These are phyloP conservation scores for Alternaria sp. DNA, from an alignment of 2,329 filamentous ascomycete species.

Conservation along the genomic window DNA sequence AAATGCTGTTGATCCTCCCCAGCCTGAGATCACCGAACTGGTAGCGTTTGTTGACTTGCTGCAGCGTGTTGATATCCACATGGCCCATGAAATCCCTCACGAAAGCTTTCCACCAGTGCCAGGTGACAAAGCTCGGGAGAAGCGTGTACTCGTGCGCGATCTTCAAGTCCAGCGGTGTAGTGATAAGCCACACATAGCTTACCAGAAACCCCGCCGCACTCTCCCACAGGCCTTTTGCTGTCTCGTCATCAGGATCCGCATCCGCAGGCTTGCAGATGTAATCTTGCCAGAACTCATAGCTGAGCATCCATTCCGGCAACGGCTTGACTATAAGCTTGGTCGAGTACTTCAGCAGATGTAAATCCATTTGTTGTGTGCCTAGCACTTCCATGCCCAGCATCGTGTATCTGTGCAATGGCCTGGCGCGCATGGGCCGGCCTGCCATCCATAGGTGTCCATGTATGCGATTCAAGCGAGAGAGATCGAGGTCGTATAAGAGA, in stretches of 20 bases:
- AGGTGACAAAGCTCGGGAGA: slow-evolving; percentile 38
- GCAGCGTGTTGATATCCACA: slow-evolving; percentile 40
- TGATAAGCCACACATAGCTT: slow-evolving; percentile 46
- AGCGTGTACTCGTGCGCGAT: slow-evolving; percentile 39
- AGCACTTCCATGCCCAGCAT: slow-evolving; percentile 43
- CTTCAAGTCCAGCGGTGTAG: slow-evolving; percentile 41
- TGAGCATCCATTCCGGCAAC: slow-evolving; percentile 41
- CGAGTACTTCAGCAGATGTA: slow-evolving; percentile 45
- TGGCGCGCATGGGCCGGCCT: slow-evolving; percentile 44
- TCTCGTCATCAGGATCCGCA: slow-evolving; percentile 22
- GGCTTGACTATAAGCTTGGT: slow-evolving; percentile 42
- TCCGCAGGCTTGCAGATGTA: slow-evolving; percentile 22
- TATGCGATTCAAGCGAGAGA: slow-evolving; percentile 40
- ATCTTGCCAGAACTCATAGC: slow-evolving; percentile 38
- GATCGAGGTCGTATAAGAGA: slow-evolving; percentile 37
- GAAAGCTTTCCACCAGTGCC: slow-evolving; percentile 45
- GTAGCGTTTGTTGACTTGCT: slow-evolving; percentile 47
- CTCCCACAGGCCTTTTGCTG: slow-evolving; percentile 1
- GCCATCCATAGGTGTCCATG: slow-evolving; percentile 47
- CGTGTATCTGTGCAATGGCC: slow-evolving; percentile 44
- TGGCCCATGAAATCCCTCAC: slow-evolving; percentile 30
- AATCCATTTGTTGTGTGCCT: slow-evolving; percentile 44
- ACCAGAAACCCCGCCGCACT: slow-evolving; percentile 41
- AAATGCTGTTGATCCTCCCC: slow-evolving; percentile 45
- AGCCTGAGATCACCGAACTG: slow-evolving; percentile 46